Evolutionary conservation across 2,329 filamentous ascomycete species (phyloP).

Genomic region (Biscogniauxia mediterranea): DNA sequence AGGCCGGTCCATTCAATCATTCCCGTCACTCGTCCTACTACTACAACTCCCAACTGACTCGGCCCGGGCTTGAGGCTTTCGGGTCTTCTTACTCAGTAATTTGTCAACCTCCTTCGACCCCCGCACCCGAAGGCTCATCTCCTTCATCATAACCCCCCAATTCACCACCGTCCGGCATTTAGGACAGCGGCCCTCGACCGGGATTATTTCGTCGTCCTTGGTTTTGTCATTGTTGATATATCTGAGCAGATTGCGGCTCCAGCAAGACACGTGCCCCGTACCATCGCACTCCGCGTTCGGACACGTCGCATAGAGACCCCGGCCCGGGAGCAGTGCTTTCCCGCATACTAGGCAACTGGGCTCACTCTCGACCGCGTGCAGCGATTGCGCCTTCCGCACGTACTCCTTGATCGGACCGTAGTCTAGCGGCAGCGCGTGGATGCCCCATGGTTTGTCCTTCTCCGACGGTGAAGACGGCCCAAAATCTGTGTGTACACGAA

Average conservation of each 20-base stretch:
- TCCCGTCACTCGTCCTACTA: neutral
- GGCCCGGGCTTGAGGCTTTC: constrained; percentile 28
- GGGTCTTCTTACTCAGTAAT: constrained; percentile 56
- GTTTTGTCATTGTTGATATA: constrained; percentile 31
- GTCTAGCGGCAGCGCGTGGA: constrained; percentile 54
- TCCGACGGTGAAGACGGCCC: constrained; percentile 23
- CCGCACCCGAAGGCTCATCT: constrained; percentile 71
- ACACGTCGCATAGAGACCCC: constrained; percentile 58
- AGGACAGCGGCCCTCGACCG: constrained; percentile 69
- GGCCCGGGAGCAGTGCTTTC: constrained; percentile 42
- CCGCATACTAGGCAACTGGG: constrained; percentile 55
- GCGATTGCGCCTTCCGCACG: constrained; percentile 52
- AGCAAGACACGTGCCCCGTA: constrained; percentile 60
- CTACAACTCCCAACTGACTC: constrained; percentile 8
- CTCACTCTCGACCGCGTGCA: constrained; percentile 56
- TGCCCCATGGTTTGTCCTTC: constrained; percentile 41
- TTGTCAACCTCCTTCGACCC: constrained; percentile 69
- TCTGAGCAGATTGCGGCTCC: constrained; percentile 52
- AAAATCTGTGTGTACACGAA: constrained; percentile 60
- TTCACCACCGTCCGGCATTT: constrained; percentile 59
- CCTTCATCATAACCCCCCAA: constrained; percentile 81
- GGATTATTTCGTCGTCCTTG: constrained; percentile 53
- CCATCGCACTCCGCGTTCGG: constrained; percentile 52
- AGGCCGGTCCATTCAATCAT: neutral
- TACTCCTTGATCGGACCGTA: constrained; percentile 53